These are phyloP conservation scores for Synchytrium microbalum DNA, from an alignment of 371 early-diverging fungal species.

Conservation along the genomic window DNA sequence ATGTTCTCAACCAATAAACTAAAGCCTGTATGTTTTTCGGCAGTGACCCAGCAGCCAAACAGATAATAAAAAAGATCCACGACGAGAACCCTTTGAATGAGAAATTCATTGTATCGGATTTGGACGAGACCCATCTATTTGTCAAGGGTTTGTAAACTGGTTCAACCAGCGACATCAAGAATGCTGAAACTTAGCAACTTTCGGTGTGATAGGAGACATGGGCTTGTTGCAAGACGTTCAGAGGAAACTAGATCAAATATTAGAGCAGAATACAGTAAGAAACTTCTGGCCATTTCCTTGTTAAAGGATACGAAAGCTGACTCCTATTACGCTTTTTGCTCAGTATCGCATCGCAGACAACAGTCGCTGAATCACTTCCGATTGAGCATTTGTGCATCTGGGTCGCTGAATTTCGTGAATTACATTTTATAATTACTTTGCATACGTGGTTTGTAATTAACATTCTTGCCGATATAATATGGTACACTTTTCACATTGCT, in stretches of 20 bases:
- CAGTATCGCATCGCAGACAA: too few species aligned
- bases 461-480: too few species aligned
- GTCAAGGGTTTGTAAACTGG: constrained; percentile 23
- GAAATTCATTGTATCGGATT: constrained; percentile 76
- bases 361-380: too few species aligned
- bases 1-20: background rate
- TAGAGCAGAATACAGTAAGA: constrained; percentile 45
- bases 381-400: too few species aligned
- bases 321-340: too few species aligned
- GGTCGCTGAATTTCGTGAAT: too few species aligned
- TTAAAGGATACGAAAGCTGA: too few species aligned
- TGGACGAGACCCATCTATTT: constrained; percentile 80
- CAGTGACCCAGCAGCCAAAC: constrained; percentile 74
- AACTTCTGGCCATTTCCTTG: too few species aligned
- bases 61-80: constrained; percentile 68
- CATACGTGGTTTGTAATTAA: too few species aligned
- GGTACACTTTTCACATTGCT: too few species aligned
- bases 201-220: constrained; percentile 42
- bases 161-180: background rate
- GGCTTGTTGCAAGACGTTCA: constrained; percentile 45
- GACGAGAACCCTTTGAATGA: constrained; percentile 30
- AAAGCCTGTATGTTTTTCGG: background rate
- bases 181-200: background rate
- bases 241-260: constrained; percentile 59
- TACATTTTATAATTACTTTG: too few species aligned